Evolutionary conservation across 805 yeast species (phyloP), one percentile per base, ranked within the genome.

Genomic region (Yamadazyma nakazawae): DNA sequence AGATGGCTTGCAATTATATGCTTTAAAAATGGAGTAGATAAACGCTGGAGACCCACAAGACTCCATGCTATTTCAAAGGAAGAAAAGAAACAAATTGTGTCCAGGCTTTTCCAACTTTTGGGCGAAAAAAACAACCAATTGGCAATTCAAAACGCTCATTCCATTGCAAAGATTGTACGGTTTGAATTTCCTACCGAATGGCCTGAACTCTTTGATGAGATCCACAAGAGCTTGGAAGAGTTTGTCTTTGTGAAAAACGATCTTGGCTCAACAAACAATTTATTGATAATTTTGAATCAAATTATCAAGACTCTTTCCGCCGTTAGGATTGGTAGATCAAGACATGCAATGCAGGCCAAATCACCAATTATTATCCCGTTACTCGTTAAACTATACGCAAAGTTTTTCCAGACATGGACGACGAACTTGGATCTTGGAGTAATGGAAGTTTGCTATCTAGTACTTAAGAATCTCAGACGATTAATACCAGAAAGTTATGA

Each of bases 1-100:
- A 72, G 98, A 57, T 90, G 96, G 96, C 68, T 91, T 21, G 90
- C 96, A 0, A 75, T 89, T 1, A 92, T 92, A 36, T 86, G 85
- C 53, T 81, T 92, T 64, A 92, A 94, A 59, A 92, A 92, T 63
- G 95, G 95, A 1, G 72, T 89, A 17, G 96, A 88, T 14, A 81
- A 79, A 59, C 81, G 80, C 58, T 92, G 99, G 98, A 73, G 97
- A 48, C 71, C 84, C 1, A 73, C 88, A 0, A 72, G 88, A 16
- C 66, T 73, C 30, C 67, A 79, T 57, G 70, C 74, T 18, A 74
- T 74, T 19, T 53, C 75, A 2, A 76, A 75, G 40, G 88, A 85
- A 14, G 97, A 90, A 58, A 92, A 90, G 60, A 50, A 50, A 0
- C 79, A 76, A 40, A 88, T 90, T 40, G 74, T 82, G 48, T 55